Conservation (phyloP, 2,329 filamentous ascomycete genomes). For the Curvularia sp. region DNA sequence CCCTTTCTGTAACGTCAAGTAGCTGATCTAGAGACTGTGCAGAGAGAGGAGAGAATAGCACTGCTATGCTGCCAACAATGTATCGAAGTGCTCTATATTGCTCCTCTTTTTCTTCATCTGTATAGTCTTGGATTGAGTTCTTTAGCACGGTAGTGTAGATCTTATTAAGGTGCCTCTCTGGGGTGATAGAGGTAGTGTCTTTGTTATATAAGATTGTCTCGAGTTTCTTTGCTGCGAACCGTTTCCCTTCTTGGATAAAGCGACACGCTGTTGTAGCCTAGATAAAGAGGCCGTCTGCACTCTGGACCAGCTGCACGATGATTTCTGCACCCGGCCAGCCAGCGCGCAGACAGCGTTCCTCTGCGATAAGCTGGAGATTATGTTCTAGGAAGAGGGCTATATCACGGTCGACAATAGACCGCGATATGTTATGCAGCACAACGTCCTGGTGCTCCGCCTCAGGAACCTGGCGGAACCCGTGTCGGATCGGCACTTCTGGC, state of each 20-base stretch:
- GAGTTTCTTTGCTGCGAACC: slow-evolving; percentile 11
- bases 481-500: slow-evolving; percentile 24
- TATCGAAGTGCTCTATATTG: slow-evolving; percentile 7
- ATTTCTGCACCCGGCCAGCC: slow-evolving; percentile 29
- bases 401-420: slow-evolving; percentile 23
- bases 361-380: slow-evolving; percentile 5
- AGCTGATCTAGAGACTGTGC: neutral
- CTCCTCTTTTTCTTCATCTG: slow-evolving; percentile 11
- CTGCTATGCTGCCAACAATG: slow-evolving; percentile 14
- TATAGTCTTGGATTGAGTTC: slow-evolving; percentile 8
- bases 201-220: slow-evolving; percentile 6
- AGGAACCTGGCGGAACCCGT: slow-evolving; percentile 18
- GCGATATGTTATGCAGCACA: slow-evolving; percentile 24
- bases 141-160: slow-evolving; percentile 18
- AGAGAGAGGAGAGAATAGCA: slow-evolving; percentile 22
- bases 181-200: neutral
- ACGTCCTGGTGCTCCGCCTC: slow-evolving; percentile 16
- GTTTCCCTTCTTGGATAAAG: slow-evolving; percentile 2
- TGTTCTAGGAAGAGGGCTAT: slow-evolving; percentile 25
- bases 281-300: neutral
- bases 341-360: neutral
- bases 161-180: slow-evolving; percentile 14
- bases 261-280: too few relatives aligned
- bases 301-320: slow-evolving; percentile 12
- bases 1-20: neutral